Conservation (phyloP, 192 early-diverging fungal genomes). For the Rhizophagus clarus region DNA sequence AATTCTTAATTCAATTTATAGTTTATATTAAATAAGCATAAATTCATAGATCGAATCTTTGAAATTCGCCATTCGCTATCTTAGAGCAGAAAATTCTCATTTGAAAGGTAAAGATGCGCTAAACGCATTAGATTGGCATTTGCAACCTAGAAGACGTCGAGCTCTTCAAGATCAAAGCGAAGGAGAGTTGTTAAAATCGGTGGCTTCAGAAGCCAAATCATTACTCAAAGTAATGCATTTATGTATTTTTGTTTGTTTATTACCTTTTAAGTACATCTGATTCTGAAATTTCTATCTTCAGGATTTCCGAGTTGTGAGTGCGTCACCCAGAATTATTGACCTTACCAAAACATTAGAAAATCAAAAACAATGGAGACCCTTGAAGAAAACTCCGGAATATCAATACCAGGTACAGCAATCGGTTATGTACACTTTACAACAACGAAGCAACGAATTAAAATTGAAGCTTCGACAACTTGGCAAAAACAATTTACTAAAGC, state of each 20-base stretch:
- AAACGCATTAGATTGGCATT: slow-evolving; percentile 38
- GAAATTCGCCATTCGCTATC: slow-evolving; percentile 71
- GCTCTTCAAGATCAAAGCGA: slow-evolving; percentile 14
- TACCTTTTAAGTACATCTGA: background rate
- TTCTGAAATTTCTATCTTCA: slow-evolving; percentile 6
- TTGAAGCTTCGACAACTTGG: slow-evolving; percentile 26
- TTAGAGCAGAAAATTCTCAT: slow-evolving; percentile 82
- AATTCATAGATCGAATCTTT: slow-evolving; percentile 65
- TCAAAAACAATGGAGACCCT: slow-evolving; percentile 51
- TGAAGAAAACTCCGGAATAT: slow-evolving; percentile 48
- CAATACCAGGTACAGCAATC: slow-evolving; percentile 61
- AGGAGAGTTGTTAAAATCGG: slow-evolving; percentile 35
- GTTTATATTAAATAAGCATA: slow-evolving; percentile 26
- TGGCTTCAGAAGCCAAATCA: slow-evolving; percentile 51
- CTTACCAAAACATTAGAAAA: slow-evolving; percentile 36
- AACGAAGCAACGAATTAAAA: slow-evolving; percentile 54
- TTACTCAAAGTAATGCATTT: slow-evolving; percentile 46
- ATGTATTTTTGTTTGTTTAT: background rate
- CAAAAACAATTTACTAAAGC: slow-evolving; percentile 4
- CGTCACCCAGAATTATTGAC: slow-evolving; percentile 54
- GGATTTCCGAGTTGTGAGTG: slow-evolving; percentile 47
- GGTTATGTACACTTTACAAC: slow-evolving; percentile 53
- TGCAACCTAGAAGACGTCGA: background rate
- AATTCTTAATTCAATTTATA: background rate
- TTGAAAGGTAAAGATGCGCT: slow-evolving; percentile 66